These are phyloP conservation scores for Phylloporus arenicola DNA, from an alignment of 768 basidiomycete species.

Conservation along the genomic window DNA sequence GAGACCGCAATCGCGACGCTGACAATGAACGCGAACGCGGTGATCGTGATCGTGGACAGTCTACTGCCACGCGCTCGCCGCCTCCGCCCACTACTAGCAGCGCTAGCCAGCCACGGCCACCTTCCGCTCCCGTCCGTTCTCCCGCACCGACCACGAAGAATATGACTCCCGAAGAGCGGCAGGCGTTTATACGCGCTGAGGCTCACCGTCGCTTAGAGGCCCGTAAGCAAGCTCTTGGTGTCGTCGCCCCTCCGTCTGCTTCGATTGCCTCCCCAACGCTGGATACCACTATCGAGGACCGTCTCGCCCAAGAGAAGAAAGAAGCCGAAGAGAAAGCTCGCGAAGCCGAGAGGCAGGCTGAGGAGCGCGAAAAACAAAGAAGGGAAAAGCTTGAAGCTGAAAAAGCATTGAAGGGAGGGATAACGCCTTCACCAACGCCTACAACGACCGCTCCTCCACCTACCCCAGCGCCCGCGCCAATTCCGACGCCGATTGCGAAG, in stretches of 20 bases:
- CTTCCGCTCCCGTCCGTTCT: conserved; percentile 51
- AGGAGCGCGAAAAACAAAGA: conserved; percentile 70
- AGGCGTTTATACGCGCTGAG: conserved; percentile 70
- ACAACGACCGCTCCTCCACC: conserved; percentile 42
- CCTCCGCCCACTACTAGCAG: conserved; percentile 40
- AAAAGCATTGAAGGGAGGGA: conserved; percentile 53
- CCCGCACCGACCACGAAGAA: conserved; percentile 58
- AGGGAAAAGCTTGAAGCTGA: conserved; percentile 72
- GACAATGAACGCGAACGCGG: conserved; percentile 32
- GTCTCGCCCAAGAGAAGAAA: conserved; percentile 78
- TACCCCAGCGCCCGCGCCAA: conserved; percentile 31
- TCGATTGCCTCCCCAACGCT: conserved; percentile 43
- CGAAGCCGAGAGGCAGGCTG: conserved; percentile 74
- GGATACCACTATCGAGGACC: conserved; percentile 79
- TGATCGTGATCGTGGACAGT: conserved; percentile 28
- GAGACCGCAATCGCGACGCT: conserved; percentile 12
- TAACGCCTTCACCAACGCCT: conserved; percentile 36
- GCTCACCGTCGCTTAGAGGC: conserved; percentile 79
- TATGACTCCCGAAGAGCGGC: conserved; percentile 82
- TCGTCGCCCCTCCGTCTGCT: conserved; percentile 40
- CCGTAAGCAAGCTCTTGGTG: conserved; percentile 80
- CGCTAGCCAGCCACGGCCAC: conserved; percentile 40
- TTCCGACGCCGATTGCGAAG: conserved; percentile 35
- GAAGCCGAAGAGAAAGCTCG: conserved; percentile 86
- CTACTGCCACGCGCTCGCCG: conserved; percentile 39